Evolutionary conservation across 139 green algal species (phyloP), one percentile per base, ranked within the genome.

Genomic region (Micractinium sp.): DNA sequence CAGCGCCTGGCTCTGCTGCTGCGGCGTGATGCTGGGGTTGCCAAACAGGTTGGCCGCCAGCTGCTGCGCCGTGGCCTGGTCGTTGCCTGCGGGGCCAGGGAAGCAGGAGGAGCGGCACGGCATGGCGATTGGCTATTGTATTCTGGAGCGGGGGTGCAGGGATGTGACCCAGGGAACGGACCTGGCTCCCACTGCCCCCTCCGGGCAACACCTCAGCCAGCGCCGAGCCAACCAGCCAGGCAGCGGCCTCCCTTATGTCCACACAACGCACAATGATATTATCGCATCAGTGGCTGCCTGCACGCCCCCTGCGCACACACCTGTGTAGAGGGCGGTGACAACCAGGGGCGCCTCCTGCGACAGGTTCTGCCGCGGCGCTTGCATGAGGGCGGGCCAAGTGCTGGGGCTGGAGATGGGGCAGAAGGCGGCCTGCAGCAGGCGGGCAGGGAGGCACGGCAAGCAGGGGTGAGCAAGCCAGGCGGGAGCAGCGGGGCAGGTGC

Each of bases 331-430:
- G 0, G 82, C 82, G 15, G 66, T 36, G 0, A 47, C 63, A 0
- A 29, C 25, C 4, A 78, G 36, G 7, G 78, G 27, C 78, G 66
- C 39, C 14, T 39, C 47, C 3, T 74, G 56, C 13, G 60, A 38
- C 39, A 79, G 25, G 36, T 78, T 60, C 25, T 66, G 31, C 36
- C 36, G 36, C 0, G 75, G 69, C 31, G 39, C 82, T 83, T 93
- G 88, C 47, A 93, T 85, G 35, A 95, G 84, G 12, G 93, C 90
- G 47, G 94, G 93, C 93, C 94, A 96, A 31, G 89, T 87, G 73
- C 91, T 92, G 25, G 92, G 93, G n/a, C 38, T 90, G 38, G 33
- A 56, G 27, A 97, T 90, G 53, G 29, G 23, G 84, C 84, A 88
- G 41, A 89, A 95, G 20, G 86, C 60, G 13, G 90, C 83, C 82